A percentile compares a stretch with the other conserved stretches of the same genome.
Evolutionary conservation across 306 rosid species (phyloP).

Genomic region (Lotus japonicus): DNA sequence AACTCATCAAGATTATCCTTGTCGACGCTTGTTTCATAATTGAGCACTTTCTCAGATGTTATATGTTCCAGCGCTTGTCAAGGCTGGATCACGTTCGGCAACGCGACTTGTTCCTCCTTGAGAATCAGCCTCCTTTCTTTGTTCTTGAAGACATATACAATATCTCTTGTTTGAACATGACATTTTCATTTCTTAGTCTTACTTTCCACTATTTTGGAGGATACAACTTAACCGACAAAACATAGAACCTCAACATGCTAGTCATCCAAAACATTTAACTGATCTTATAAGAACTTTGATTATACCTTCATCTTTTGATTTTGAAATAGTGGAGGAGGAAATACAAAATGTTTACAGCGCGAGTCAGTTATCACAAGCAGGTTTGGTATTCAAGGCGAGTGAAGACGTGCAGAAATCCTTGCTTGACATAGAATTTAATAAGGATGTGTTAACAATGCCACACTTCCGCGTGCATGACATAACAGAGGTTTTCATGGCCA

Average conservation of each 20-base stretch:
- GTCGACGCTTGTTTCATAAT: slow-evolving; percentile 8
- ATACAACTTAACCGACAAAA: too few relatives aligned
- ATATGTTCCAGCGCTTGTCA: too few relatives aligned
- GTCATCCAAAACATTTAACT: not conserved
- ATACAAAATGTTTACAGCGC: not conserved
- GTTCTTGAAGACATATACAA: not conserved
- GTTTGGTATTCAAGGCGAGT: slow-evolving; percentile 10
- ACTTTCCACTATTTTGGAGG: not conserved
- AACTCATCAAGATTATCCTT: not conserved
- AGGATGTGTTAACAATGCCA: slow-evolving; percentile 26
- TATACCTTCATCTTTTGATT: not conserved
- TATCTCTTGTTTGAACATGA: not conserved
- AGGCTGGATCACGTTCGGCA: not conserved
- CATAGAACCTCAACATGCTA: too few relatives aligned
- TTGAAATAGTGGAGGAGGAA: too few relatives aligned
- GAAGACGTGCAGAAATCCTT: not conserved
- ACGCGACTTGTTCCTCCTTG: not conserved
- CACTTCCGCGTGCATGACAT: not conserved
- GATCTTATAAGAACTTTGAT: not conserved
- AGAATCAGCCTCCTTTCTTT: slow-evolving; percentile 1
- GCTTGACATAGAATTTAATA: slow-evolving; percentile 4
- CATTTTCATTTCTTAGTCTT: not conserved
- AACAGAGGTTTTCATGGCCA: slow-evolving; percentile 18
- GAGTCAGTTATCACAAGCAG: slow-evolving; percentile 21
- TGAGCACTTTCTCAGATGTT: not conserved